Base-by-base conservation (phyloP, 768 basidiomycete genomes). In the Collybia sordida region DNA sequence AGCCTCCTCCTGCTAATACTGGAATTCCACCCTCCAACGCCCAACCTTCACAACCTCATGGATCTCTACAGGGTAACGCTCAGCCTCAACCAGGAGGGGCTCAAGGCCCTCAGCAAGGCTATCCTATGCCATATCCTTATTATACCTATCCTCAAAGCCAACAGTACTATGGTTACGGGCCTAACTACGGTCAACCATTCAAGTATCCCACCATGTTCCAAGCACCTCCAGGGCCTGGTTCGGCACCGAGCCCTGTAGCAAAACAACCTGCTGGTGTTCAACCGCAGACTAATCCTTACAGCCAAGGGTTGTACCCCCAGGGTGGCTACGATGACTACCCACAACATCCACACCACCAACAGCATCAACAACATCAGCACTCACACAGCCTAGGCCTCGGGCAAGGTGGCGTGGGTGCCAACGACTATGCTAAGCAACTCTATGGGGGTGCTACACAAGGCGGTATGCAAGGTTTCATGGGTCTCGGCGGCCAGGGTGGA, bases 141-240 rank as follows among this genome's bases (percentile, higher is more conserved):
- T 83, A 78, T 56, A 82, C 84, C 66, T 88, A 85, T 64, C 82
- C 84, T 3, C 86, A 88, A 61, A 86, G 83, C 57, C 86, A 89
- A 58, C 89, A 83, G 67, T 90, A 88, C 42, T 70, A 79, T 1
- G 85, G 88, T 4, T 90, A 90, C 71, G 73, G 64, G 59, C 74
- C 74, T 42, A 74, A 71, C 15, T 80, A 79, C 52, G 84, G 87
- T 6, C 84, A 86, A 59, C 82, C 82, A 3, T 88, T 84, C 62
- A 87, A 90, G 68, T 90, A 90, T 61, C 86, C 87, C 1, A 66
- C 86, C 24, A 83, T 90, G 69, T 90, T 86, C 73, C 83, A 85
- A 58, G 77, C 82, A 25, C 85, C 85, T 14, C 85, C 86, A 18
- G 82, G 82, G 0, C 86, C 86, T 14, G 81, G 79, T 3, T 79